Evolutionary conservation across 169 alveolate species (phyloP).

Genomic region (Plasmodium knowlesi): DNA sequence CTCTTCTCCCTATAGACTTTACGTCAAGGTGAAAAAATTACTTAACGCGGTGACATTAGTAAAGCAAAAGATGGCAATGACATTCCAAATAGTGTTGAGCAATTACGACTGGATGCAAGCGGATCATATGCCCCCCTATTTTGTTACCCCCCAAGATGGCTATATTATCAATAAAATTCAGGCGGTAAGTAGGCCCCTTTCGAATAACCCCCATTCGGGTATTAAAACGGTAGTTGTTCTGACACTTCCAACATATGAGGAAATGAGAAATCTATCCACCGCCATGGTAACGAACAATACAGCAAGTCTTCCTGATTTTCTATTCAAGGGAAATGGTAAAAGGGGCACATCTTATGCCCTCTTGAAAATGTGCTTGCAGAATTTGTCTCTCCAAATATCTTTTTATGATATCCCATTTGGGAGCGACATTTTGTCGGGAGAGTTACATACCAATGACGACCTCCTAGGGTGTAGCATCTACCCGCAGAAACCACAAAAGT

Average conservation of each 20-base stretch:
- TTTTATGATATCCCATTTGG: constrained; percentile 9
- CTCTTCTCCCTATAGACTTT: constrained; percentile 13
- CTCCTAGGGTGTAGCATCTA: neutral
- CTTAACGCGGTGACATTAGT: constrained; percentile 11
- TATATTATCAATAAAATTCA: constrained; percentile 38
- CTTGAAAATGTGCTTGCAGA: constrained; percentile 28
- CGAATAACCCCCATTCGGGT: constrained; percentile 3
- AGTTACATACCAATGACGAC: neutral
- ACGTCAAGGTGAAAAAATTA: constrained; percentile 30
- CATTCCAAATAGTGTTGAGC: constrained; percentile 44
- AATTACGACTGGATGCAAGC: constrained; percentile 24
- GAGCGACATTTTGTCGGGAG: neutral
- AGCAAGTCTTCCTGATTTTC: neutral
- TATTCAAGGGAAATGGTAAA: neutral
- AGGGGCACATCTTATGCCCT: neutral
- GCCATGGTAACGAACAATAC: neutral
- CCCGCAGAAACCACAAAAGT: neutral
- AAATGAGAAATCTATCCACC: neutral
- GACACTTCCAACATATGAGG: constrained; percentile 12
- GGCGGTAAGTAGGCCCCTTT: constrained; percentile 12
- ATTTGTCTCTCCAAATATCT: constrained; percentile 47
- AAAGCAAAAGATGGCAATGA: constrained; percentile 19
- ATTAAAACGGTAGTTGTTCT: constrained; percentile 11
- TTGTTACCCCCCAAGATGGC: constrained; percentile 6
- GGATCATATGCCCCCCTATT: constrained; percentile 21